Base-by-base conservation (phyloP, 1,284 basidiomycete species). In the Naganishia sp. region DNA sequence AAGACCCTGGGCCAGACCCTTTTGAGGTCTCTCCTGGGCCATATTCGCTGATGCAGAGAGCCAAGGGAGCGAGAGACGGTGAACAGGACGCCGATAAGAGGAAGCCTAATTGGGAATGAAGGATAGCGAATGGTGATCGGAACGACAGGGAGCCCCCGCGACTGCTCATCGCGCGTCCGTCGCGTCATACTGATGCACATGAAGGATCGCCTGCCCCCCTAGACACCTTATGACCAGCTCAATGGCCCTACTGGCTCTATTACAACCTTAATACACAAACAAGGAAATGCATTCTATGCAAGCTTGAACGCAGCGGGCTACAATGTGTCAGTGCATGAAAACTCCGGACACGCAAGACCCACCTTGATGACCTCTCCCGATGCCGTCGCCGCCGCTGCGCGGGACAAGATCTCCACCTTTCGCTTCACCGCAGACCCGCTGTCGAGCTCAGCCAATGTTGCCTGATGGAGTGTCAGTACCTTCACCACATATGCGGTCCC, bases 261-360 rank as follows among this genome's bases (percentile, higher is more conserved):
- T 39, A 39, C 35, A 39, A 39, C 2, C 7, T 13, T 39, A 9
- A 6, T 13, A 13, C 7, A 39, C 13, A 13, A 2, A 10, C 35
- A 2, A 10, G 35, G 28, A 28, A 10, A 5, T 9, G 7, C 13
- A 9, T 10, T 9, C 52, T 54, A 61, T 41, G 49, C 47, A 42
- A 61, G 58, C 47, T 61, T 61, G 25, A 61, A 61, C 23, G 47
- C 58, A 3, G 47, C 58, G 17, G 58, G 58, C 58, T 61, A 43
- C 18, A 15, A 23, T 6, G 3, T 11, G n/a, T 61, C 47, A 50
- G 47, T 21, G 1, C 10, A 21, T 41, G 45, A 31, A n/a, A 9
- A 41, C 25, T 18, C 2, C 32, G n/a, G 32, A 15, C 31, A 5
- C 7, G 15, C 28, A 13, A 46, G n/a, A 23, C 58, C 28, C 13